Percentiles rank a stretch among this genome's conserved stretches.
These are phyloP conservation scores for Metarhizium album DNA, from an alignment of 2,329 filamentous ascomycete species.

Conservation along the genomic window DNA sequence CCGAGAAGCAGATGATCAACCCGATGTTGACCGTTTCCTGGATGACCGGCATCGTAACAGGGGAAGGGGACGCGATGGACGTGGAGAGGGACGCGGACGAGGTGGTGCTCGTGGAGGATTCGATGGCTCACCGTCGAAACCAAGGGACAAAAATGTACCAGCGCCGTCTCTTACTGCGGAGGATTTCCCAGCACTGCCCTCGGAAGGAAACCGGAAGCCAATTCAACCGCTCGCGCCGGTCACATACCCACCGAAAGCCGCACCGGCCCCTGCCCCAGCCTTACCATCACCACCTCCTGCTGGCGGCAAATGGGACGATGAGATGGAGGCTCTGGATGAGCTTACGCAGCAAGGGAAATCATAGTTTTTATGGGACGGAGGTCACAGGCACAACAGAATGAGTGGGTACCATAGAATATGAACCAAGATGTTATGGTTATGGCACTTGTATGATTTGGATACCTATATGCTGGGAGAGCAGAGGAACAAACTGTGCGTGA, in stretches of 20 bases:
- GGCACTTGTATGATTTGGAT: background rate
- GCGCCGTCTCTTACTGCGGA: conserved; percentile 17
- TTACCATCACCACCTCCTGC: conserved; percentile 18
- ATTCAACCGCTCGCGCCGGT: conserved; percentile 8
- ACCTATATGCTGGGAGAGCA: background rate
- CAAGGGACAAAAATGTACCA: background rate
- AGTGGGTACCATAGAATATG: background rate
- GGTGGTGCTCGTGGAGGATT: conserved; percentile 14
- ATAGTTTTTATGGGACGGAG: background rate
- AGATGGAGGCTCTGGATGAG: conserved; percentile 42
- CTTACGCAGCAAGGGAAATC: conserved; percentile 11
- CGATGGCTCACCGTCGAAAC: conserved; percentile 10
- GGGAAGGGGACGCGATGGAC: conserved; percentile 21
- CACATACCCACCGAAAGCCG: background rate
- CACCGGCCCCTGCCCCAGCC: conserved; percentile 8
- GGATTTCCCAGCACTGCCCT: conserved; percentile 27
- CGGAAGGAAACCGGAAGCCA: conserved; percentile 15
- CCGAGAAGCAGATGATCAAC: conserved; percentile 21
- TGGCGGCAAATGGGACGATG: conserved; percentile 44
- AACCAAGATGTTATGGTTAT: background rate
- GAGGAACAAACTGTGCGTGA: background rate
- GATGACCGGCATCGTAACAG: conserved; percentile 24
- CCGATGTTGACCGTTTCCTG: conserved; percentile 25
- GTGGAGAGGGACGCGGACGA: conserved; percentile 25
- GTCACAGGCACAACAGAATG: background rate